phyloP scores from a whole-genome alignment of 2,329 filamentous ascomycete species.

The Ascochyta viciae-villosae region DNA sequence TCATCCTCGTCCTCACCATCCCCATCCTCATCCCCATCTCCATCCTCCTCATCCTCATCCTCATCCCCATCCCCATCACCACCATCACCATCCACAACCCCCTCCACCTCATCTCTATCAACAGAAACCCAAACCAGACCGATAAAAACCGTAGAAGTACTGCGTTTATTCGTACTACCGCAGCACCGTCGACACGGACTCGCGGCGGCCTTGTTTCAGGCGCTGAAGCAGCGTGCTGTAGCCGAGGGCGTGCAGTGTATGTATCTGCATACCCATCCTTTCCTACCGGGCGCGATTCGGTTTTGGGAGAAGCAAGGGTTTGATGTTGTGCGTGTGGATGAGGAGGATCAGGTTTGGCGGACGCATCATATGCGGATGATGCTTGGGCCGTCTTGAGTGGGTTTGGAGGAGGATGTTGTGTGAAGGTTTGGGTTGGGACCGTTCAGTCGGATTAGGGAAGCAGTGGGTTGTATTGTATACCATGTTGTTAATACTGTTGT shows the following conservation, averaged over 20 bases:
- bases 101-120: neutral
- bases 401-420: too few species aligned
- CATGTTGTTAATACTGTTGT: neutral
- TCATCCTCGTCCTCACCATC: neutral
- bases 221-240: constrained; percentile 8
- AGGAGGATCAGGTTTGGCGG: constrained; percentile 21
- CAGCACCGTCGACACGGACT: constrained; percentile 20
- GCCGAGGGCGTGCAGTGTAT: constrained; percentile 12
- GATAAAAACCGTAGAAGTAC: constrained; percentile 18
- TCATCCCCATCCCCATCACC: too few species aligned
- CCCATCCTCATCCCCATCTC: neutral
- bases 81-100: neutral
- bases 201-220: constrained; percentile 13
- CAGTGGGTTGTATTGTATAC: too few species aligned
- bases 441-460: too few species aligned
- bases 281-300: constrained; percentile 22
- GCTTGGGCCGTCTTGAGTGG: neutral
- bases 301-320: constrained; percentile 30
- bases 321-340: constrained; percentile 7
- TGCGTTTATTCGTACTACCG: constrained; percentile 20
- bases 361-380: constrained; percentile 23
- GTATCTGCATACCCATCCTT: constrained; percentile 29
- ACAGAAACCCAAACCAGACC: too few species aligned
- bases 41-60: neutral
- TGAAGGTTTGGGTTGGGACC: too few species aligned